Base-by-base conservation (phyloP, 2,329 filamentous ascomycete genomes). In the Hypoxylon sp. region DNA sequence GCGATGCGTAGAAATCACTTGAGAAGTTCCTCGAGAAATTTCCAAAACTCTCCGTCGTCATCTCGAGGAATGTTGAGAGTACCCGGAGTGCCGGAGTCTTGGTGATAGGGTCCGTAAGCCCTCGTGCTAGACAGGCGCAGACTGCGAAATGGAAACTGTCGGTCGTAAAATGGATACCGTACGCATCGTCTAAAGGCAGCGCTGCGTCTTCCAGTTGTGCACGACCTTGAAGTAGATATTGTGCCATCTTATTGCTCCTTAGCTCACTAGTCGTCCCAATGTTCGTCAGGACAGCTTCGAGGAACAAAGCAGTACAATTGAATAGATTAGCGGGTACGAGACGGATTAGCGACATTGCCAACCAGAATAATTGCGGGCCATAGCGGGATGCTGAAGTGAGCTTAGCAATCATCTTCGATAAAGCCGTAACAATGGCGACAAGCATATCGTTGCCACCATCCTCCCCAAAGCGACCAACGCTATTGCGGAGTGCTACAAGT, bases 351-450 rank as follows among this genome's bases (percentile, higher is more conserved):
- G 89, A 91, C 70, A 92, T 87, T 9, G 89, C 89, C 35, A 92
- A 81, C 90, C 90, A 92, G 76, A 92, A 92, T 5, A 92, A 81
- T 73, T 92, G 90, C 35, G 91, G 80, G 0, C 90, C 88, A 73
- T 92, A 92, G 33, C 90, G 86, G 29, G 90, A 92, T 9, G 89
- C 85, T 2, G 88, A 86, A 5, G 88, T 88, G 19, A 92, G 83
- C 74, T 92, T 91, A 14, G 87, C 83, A 84, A 92, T 90, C 89
- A 92, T 91, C 76, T 91, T 91, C 10, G 90, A 90, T 48, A 92
- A 78, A 2, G 88, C 87, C 2, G 87, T 90, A 22, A 91, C 85
- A 59, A 92, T 91, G 5, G 90, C 87, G 35, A 91, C 85, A 31
- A 92, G 83, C 89, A 92, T 91, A 72, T 92, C 90, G 70, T 84